These are phyloP conservation scores for Nymphaea thermarum DNA, from an alignment of 164 flowering plant genomes.

Conservation along the genomic window DNA sequence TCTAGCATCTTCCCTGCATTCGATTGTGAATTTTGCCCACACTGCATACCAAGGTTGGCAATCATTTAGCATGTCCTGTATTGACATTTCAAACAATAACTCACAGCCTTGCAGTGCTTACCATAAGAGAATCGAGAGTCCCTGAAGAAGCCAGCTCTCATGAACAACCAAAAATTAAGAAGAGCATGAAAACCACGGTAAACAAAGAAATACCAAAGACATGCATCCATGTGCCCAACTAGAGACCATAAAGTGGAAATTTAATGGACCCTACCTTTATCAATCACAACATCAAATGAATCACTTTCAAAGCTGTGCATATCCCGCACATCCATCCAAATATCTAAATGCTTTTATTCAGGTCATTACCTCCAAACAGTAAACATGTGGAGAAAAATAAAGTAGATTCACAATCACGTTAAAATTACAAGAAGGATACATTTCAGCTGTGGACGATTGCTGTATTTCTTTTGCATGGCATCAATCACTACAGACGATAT, in stretches of 20 bases:
- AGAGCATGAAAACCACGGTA: neutral
- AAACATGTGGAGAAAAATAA: neutral
- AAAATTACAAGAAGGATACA: constrained; percentile 30
- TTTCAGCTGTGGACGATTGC: constrained; percentile 37
- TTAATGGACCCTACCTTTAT: constrained; percentile 39
- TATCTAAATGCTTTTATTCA: constrained; percentile 21
- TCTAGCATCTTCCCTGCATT: constrained; percentile 60
- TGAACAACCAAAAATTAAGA: neutral
- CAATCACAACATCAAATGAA: constrained; percentile 59
- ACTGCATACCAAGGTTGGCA: constrained; percentile 27
- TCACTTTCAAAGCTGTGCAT: constrained; percentile 50
- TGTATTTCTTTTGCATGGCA: constrained; percentile 56
- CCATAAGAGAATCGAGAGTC: constrained; percentile 81
- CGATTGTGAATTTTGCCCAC: constrained; percentile 54
- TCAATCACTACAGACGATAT: constrained; percentile 74
- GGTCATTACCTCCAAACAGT: neutral
- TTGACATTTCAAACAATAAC: neutral
- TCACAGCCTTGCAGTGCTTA: constrained; percentile 24
- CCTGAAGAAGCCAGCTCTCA: constrained; percentile 27
- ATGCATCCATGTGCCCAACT: too few relatives aligned
- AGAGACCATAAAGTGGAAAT: neutral
- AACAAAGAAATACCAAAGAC: neutral
- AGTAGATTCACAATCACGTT: neutral
- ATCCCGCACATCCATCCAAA: constrained; percentile 68
- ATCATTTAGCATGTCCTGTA: neutral